Conservation (phyloP, 2,329 filamentous ascomycete genomes). For the Nemania sp. region DNA sequence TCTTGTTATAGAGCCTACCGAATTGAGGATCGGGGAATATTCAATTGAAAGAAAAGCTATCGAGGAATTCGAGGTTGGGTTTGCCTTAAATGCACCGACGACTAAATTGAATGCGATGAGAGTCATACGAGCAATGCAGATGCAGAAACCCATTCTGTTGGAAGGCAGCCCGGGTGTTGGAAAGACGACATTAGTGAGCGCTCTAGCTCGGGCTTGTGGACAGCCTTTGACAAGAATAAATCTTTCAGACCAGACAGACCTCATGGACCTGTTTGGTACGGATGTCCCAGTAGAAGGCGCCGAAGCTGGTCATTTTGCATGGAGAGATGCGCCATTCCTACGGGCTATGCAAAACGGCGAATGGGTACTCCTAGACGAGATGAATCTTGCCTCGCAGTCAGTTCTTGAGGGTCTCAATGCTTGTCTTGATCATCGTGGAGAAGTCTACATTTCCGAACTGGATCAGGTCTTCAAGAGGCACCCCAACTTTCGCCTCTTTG, state of each 20-base stretch:
- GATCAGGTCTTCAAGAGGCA: slow-evolving; percentile 93
- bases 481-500: slow-evolving; percentile 89
- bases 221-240: slow-evolving; percentile 91
- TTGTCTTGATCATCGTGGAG: slow-evolving; percentile 92
- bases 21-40: slow-evolving; percentile 75
- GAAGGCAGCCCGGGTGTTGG: slow-evolving; percentile 98
- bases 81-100: slow-evolving; percentile 86
- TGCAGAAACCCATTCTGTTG: slow-evolving; percentile 87
- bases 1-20: slow-evolving; percentile 56
- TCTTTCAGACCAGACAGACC: slow-evolving; percentile 93
- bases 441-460: slow-evolving; percentile 93
- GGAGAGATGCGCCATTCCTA: slow-evolving; percentile 93
- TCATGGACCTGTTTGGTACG: slow-evolving; percentile 96
- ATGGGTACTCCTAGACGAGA: slow-evolving; percentile 97
- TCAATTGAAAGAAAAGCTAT: slow-evolving; percentile 58
- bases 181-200: slow-evolving; percentile 90
- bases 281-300: slow-evolving; percentile 96
- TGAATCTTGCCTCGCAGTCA: slow-evolving; percentile 97
- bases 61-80: slow-evolving; percentile 59
- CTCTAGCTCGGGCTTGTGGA: slow-evolving; percentile 78
- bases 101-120: slow-evolving; percentile 89
- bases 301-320: slow-evolving; percentile 86
- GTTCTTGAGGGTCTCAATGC: slow-evolving; percentile 96
- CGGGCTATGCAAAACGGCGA: slow-evolving; percentile 95
- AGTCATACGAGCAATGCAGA: slow-evolving; percentile 83